phyloP scores from a whole-genome alignment of 805 yeast species.

The Kazachstania taianensis region DNA sequence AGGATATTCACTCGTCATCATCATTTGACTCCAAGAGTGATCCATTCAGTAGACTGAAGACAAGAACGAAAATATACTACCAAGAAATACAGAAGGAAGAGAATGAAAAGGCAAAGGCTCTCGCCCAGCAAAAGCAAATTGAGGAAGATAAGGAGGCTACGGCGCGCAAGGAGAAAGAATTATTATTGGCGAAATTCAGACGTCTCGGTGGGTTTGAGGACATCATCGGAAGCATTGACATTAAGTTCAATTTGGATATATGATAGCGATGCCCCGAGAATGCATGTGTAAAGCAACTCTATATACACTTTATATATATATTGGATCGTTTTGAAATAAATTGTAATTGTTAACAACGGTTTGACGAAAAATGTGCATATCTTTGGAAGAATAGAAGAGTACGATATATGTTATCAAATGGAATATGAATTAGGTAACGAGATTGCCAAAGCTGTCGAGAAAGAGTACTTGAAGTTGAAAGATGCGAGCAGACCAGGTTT shows the following conservation, averaged over 20 bases:
- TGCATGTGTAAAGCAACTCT: no score
- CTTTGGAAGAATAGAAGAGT: no score
- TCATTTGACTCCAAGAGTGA: slow-evolving; percentile 40
- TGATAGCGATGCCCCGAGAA: no score
- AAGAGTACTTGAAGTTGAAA: slow-evolving; percentile 26
- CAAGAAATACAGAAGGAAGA: slow-evolving; percentile 43
- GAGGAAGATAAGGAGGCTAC: slow-evolving; percentile 34
- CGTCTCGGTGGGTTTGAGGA: slow-evolving; percentile 49
- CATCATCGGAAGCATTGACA: slow-evolving; percentile 35
- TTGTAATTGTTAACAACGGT: no score
- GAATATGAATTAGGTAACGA: slow-evolving; percentile 10
- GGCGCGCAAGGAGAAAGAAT: slow-evolving; percentile 35
- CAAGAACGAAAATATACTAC: slow-evolving; percentile 78
- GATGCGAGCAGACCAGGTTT: slow-evolving; percentile 46
- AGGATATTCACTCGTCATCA: slow-evolving; percentile 14
- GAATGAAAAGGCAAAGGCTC: slow-evolving; percentile 48
- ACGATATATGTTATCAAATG: neutral
- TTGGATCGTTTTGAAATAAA: no score
- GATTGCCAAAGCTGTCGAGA: slow-evolving; percentile 12
- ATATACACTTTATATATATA: no score
- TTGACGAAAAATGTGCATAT: no score
- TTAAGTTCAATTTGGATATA: slow-evolving; percentile 32
- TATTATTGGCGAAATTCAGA: slow-evolving; percentile 44
- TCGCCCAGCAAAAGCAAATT: slow-evolving; percentile 38
- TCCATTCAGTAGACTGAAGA: slow-evolving; percentile 85